phyloP scores from a whole-genome alignment of 2,329 filamentous ascomycete genomes.

The Didymella segeticola region DNA sequence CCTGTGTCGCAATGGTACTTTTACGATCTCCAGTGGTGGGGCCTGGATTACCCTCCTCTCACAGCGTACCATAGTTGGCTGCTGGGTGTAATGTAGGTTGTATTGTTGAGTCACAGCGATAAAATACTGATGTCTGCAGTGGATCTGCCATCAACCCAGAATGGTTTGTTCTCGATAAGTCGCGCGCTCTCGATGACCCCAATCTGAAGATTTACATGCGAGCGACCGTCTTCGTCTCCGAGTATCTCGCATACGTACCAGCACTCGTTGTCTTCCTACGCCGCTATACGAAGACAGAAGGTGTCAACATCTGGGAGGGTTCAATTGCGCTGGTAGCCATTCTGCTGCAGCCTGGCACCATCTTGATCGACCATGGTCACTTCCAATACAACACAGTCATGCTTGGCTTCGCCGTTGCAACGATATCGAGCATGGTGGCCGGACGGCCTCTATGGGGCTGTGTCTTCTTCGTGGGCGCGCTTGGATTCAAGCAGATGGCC shows the following conservation, averaged over 20 bases:
- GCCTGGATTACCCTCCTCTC: constrained; percentile 94
- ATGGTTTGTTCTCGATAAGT: constrained; percentile 88
- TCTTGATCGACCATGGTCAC: constrained; percentile 92
- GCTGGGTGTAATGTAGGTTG: constrained; percentile 75
- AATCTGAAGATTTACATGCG: constrained; percentile 94
- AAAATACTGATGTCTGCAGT: constrained; percentile 46
- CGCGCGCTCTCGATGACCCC: constrained; percentile 80
- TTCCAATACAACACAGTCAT: constrained; percentile 99
- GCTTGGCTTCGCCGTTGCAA: constrained; percentile 87
- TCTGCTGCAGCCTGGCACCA: constrained; percentile 87
- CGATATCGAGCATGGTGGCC: constrained; percentile 86
- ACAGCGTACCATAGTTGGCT: constrained; percentile 99
- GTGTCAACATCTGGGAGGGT: constrained; percentile 80
- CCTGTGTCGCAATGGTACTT: constrained; percentile 97
- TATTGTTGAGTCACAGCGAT: neutral
- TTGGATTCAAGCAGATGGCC: constrained; percentile 99
- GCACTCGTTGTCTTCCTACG: constrained; percentile 85
- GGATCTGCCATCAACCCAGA: constrained; percentile 77
- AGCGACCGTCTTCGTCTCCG: constrained; percentile 85
- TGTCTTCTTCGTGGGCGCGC: constrained; percentile 88
- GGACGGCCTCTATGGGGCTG: constrained; percentile 86
- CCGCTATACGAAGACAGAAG: constrained; percentile 76
- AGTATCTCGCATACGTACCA: constrained; percentile 88
- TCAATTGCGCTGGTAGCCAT: constrained; percentile 88
- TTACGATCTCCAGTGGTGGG: constrained; percentile 96